Conservation (phyloP, 305 asterid genomes). For the Fraxinus velutina region DNA sequence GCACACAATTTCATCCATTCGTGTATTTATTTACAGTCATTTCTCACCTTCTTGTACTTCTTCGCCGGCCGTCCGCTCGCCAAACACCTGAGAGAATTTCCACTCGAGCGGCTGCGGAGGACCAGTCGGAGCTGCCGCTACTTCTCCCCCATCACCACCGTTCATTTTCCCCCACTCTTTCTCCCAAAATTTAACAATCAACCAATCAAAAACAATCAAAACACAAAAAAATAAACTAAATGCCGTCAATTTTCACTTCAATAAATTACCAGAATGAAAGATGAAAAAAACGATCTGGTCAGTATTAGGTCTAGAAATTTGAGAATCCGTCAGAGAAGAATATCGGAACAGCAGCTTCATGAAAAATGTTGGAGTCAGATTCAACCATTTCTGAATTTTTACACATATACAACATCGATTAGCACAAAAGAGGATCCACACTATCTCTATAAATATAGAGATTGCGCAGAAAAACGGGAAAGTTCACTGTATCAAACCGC, state of each 20-base stretch:
- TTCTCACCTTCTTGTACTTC: slow-evolving; percentile 96
- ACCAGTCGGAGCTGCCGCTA: slow-evolving; percentile 73
- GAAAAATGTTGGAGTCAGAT: slow-evolving; percentile 73
- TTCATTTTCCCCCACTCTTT: slow-evolving; percentile 58
- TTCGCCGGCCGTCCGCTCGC: slow-evolving; percentile 96
- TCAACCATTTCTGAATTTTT: slow-evolving; percentile 52
- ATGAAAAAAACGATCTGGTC: slow-evolving; percentile 32
- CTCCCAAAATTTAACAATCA: slow-evolving; percentile 19
- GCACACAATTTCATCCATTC: slow-evolving; percentile 12
- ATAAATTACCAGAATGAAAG: slow-evolving; percentile 3
- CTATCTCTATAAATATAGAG: slow-evolving; percentile 33
- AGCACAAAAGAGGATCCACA: slow-evolving; percentile 36
- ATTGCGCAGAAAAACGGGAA: slow-evolving; percentile 43
- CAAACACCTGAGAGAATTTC: slow-evolving; percentile 99
- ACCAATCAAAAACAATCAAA: slow-evolving; percentile 16
- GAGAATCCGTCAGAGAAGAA: slow-evolving; percentile 21
- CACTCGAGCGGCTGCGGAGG: slow-evolving; percentile 90
- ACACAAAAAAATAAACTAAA: slow-evolving; percentile 18
- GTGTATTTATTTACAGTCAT: slow-evolving; percentile 19
- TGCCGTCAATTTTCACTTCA: slow-evolving; percentile 40
- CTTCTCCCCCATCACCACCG: slow-evolving; percentile 70
- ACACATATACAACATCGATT: slow-evolving; percentile 34
- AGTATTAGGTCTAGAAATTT: slow-evolving; percentile 35
- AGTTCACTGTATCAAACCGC: slow-evolving; percentile 34
- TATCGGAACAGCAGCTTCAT: slow-evolving; percentile 56